Conservation (phyloP, 2,329 filamentous ascomycete species). For the Elsinoe perseae region DNA sequence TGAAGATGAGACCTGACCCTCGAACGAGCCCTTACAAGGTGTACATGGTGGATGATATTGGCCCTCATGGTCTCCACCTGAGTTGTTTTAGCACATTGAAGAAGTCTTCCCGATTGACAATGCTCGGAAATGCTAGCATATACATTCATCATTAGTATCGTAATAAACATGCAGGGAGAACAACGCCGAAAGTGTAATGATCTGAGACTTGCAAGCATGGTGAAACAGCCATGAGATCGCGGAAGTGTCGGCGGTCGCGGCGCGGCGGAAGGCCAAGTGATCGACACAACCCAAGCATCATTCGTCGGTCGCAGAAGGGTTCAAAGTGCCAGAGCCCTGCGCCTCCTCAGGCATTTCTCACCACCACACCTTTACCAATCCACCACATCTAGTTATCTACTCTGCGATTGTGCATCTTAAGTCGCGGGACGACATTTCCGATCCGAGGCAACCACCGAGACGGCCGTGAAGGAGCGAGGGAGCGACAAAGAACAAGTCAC, state of each 20-base stretch:
- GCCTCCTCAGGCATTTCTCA: slow-evolving; percentile 12
- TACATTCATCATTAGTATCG: no score
- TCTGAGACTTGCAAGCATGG: not conserved
- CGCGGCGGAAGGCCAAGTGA: slow-evolving; percentile 1
- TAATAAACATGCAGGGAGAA: not conserved
- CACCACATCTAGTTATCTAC: not conserved
- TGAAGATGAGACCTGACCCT: no score
- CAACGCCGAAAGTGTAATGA: not conserved
- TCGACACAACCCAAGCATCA: slow-evolving; percentile 4
- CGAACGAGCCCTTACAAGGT: no score
- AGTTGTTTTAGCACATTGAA: no score
- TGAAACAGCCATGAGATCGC: slow-evolving; percentile 2
- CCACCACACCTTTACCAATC: not conserved
- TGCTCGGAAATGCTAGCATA: no score
- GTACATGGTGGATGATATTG: no score
- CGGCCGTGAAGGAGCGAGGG: not conserved
- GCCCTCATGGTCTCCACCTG: no score
- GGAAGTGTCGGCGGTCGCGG: not conserved
- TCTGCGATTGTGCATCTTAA: not conserved
- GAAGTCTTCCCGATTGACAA: no score
- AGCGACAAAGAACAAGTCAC: not conserved
- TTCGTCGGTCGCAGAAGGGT: slow-evolving; percentile 2
- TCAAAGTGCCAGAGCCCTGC: slow-evolving; percentile 1
- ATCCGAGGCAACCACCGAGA: not conserved
- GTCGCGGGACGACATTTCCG: slow-evolving; percentile 3